Percentiles rank a stretch among this genome's conserved stretches.
phyloP scores from a whole-genome alignment of 805 yeast species.

The Ogataea zsoltii region DNA sequence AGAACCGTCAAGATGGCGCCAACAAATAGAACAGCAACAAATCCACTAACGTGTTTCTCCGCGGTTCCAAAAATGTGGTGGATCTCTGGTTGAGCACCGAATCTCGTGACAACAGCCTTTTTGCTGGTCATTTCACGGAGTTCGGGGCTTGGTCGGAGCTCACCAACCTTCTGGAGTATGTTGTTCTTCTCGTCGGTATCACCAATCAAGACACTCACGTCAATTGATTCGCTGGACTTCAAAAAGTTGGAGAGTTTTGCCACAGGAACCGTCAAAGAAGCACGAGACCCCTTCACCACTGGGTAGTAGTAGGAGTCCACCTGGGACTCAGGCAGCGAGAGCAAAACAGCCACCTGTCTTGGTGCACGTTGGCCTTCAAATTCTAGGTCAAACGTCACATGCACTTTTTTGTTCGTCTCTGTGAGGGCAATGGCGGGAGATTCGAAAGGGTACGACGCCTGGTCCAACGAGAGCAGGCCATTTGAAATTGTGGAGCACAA shows the following conservation, averaged over 20 bases:
- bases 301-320: conserved; percentile 29
- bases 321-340: conserved; percentile 14
- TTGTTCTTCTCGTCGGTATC: conserved; percentile 25
- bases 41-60: conserved; percentile 51
- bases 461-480: conserved; percentile 14
- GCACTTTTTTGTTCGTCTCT: conserved; percentile 5
- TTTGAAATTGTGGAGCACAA: not conserved
- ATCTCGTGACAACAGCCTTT: conserved; percentile 33
- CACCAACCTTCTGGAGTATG: conserved; percentile 18
- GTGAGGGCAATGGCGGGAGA: conserved; percentile 11
- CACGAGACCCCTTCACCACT: conserved; percentile 12
- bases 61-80: conserved; percentile 57
- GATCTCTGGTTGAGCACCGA: conserved; percentile 61
- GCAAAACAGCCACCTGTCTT: conserved; percentile 28
- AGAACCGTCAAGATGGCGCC: conserved; percentile 44
- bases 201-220: conserved; percentile 30
- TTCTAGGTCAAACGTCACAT: conserved; percentile 20
- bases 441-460: conserved; percentile 3
- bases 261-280: conserved; percentile 19
- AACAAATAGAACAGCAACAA: conserved; percentile 53
- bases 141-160: conserved; percentile 19
- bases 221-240: conserved; percentile 19
- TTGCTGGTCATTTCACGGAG: conserved; percentile 10
- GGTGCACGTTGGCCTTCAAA: conserved; percentile 20
- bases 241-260: conserved; percentile 27